A percentile compares a stretch with the other conserved stretches of the same genome.
Conservation (phyloP, 331 rosid genomes). For the Prunus yedoensis region DNA sequence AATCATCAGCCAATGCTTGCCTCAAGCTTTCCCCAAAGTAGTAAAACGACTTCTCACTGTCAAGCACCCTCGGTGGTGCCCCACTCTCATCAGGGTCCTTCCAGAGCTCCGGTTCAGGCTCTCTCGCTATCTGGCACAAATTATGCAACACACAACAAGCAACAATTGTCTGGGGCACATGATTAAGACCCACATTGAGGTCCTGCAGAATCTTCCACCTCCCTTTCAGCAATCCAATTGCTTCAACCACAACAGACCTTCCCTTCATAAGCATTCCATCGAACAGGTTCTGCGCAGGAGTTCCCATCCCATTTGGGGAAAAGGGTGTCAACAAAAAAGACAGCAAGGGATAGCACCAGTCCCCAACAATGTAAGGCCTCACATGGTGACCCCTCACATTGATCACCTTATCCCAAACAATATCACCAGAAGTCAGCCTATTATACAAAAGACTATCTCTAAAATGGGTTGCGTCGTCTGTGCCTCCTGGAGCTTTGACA, state of each 20-base stretch:
- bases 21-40: constrained; percentile 81
- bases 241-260: constrained; percentile 77
- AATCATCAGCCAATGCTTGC: constrained; percentile 85
- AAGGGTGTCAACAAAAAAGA: constrained; percentile 76
- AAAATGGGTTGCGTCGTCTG: constrained; percentile 72
- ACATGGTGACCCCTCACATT: constrained; percentile 63
- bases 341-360: constrained; percentile 82
- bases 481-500: constrained; percentile 77
- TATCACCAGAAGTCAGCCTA: constrained; percentile 63
- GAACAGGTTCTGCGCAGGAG: constrained; percentile 81
- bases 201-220: constrained; percentile 93
- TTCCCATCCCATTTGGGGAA: constrained; percentile 65
- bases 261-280: constrained; percentile 98
- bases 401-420: constrained; percentile 73
- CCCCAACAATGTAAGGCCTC: constrained; percentile 83
- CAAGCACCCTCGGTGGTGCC: constrained; percentile 58
- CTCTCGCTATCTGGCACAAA: constrained; percentile 90
- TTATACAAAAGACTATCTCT: constrained; percentile 71
- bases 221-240: constrained; percentile 83
- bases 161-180: constrained; percentile 83
- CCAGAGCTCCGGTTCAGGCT: constrained; percentile 88
- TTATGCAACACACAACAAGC: constrained; percentile 95
- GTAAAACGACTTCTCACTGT: constrained; percentile 62
- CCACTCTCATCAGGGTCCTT: constrained; percentile 89
- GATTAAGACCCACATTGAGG: constrained; percentile 75